Base-by-base conservation (phyloP, 2,329 filamentous ascomycete genomes). In the Hysterium pulicare region DNA sequence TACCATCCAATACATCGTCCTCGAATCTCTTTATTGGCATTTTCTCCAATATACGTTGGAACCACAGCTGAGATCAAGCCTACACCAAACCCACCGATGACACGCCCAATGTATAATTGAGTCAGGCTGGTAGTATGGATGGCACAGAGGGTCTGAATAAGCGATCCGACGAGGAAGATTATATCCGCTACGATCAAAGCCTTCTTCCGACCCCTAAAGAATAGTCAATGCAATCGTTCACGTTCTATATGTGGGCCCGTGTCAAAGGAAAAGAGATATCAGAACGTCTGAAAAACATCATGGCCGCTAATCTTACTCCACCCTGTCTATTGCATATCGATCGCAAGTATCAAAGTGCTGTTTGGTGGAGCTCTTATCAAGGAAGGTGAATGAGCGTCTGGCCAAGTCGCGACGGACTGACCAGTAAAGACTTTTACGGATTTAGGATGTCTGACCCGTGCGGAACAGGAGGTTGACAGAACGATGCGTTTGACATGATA, bases 31-130 rank as follows among this genome's bases (percentile, higher is more conserved):
- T 70, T 70, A 36, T 71, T 70, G 5, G 66, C 69, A 45, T 70
- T 71, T 47, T 72, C 69, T n/a, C 67, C 67, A 46, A 71, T 69
- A 42, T 71, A 71, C 0, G 68, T 71, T 3, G 69, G 69, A 1
- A 71, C 68, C 4, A 72, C 67, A 5, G 68, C 68, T 38, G 56
- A 62, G 23, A 71, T 69, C 28, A 71, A 47, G 1, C 70, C 70
- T 5, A 71, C 69, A 1, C 70, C 70, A 44, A 71, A 70, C 0
- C 70, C 70, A 13, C 69, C 69, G 44, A 72, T 69, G 7, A 71
- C 64, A 11, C 70, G 55, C 5, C 70, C 69, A 11, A 70, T 55
- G 33, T 71, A 71, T 4, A 72, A 51, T 42, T 71, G 67, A 2
- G 64, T 48, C 11, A 71, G 51, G 46, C 57, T 53, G 10, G 57